These are phyloP conservation scores for Schoenoplectus triqueter DNA, from an alignment of 202 grass and related monocot genomes.

Conservation along the genomic window DNA sequence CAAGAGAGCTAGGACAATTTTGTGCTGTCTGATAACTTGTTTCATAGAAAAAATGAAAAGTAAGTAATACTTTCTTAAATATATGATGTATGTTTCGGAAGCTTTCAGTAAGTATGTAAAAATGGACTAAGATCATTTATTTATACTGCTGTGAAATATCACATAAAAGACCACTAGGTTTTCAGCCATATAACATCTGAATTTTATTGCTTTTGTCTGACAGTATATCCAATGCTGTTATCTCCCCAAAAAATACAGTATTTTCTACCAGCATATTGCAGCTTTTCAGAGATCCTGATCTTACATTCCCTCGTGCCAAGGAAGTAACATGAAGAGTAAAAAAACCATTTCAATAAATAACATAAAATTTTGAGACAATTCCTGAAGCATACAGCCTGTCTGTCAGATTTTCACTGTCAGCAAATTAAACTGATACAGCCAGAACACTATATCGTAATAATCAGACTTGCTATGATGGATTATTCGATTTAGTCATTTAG, in stretches of 20 bases:
- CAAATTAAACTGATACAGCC: background rate
- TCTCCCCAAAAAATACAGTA: too few relatives aligned
- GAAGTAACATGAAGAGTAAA: too few relatives aligned
- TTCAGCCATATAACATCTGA: background rate
- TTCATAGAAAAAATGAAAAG: background rate
- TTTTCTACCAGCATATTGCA: too few relatives aligned
- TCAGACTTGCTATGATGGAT: background rate
- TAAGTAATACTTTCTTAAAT: background rate
- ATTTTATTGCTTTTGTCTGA: conserved; percentile 8
- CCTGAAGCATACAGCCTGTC: too few relatives aligned
- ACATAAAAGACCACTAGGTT: conserved; percentile 3
- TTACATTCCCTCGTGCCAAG: background rate
- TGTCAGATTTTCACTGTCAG: background rate
- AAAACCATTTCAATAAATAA: background rate
- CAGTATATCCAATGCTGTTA: too few relatives aligned
- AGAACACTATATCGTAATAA: background rate
- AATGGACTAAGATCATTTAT: background rate
- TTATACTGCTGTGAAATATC: background rate
- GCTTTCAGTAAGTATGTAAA: background rate
- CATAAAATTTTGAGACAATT: too few relatives aligned
- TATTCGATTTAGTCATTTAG: background rate
- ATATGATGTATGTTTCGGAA: background rate
- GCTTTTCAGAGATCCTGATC: background rate
- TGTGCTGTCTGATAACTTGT: background rate
- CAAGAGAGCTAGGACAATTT: background rate